A percentile compares a stretch with the other conserved stretches of the same genome.
These are phyloP conservation scores for Alternaria tenuissima DNA, from an alignment of 2,329 filamentous ascomycete species.

Conservation along the genomic window DNA sequence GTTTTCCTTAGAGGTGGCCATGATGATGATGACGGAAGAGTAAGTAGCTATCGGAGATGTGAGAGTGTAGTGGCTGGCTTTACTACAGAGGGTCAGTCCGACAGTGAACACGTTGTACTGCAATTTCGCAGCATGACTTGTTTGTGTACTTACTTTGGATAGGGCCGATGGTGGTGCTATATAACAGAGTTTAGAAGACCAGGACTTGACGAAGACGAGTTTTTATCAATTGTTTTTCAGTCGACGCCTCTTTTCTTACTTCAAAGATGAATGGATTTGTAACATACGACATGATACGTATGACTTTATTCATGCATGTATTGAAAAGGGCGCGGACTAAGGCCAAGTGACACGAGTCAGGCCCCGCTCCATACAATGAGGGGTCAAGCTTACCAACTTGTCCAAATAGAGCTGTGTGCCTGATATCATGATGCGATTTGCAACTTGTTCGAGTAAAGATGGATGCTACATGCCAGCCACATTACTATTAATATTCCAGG, in stretches of 20 bases:
- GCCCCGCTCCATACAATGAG: neutral
- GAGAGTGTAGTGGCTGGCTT: neutral
- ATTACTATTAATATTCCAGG: constrained; percentile 8
- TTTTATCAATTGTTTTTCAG: no score
- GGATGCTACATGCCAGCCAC: neutral
- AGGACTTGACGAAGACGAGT: no score
- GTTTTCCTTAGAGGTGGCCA: neutral
- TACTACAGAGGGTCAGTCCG: neutral
- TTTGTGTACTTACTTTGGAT: no score
- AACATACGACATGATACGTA: no score
- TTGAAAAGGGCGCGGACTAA: neutral
- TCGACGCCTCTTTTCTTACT: neutral
- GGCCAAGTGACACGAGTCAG: neutral
- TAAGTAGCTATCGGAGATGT: neutral
- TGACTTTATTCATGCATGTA: neutral
- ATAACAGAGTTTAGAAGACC: no score
- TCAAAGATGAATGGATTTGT: neutral
- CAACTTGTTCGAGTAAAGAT: neutral
- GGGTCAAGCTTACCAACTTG: neutral
- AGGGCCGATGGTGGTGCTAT: no score
- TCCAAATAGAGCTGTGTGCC: neutral
- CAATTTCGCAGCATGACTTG: no score
- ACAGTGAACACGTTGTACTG: no score
- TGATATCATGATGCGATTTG: neutral
- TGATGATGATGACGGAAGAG: neutral